Evolutionary conservation across 805 yeast species (phyloP).

Genomic region (Candida argentea): DNA sequence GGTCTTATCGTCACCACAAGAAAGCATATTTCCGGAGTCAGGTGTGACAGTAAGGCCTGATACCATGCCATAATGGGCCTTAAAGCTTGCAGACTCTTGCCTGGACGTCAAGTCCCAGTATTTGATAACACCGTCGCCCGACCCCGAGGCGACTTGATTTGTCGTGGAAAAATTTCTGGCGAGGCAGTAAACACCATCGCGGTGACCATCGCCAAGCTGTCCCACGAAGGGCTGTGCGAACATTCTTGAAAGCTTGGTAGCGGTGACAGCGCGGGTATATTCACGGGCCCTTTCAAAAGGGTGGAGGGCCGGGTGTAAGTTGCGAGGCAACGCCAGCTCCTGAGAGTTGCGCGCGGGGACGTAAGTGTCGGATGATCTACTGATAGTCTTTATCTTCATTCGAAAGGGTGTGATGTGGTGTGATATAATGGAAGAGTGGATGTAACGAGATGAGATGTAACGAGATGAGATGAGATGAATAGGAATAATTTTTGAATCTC

Average conservation of each 20-base stretch:
- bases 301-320: constrained; percentile 87
- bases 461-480: too few relatives aligned
- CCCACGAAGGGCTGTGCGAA: constrained; percentile 97
- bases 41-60: constrained; percentile 74
- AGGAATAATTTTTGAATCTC: too few relatives aligned
- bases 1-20: constrained; percentile 87
- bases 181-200: constrained; percentile 85
- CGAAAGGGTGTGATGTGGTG: too few relatives aligned
- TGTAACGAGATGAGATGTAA: too few relatives aligned
- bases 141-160: constrained; percentile 77
- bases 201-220: constrained; percentile 88
- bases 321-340: constrained; percentile 78
- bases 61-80: constrained; percentile 86
- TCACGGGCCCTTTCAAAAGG: constrained; percentile 97
- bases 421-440: too few relatives aligned
- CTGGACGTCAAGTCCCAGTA: constrained; percentile 86
- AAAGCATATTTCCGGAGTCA: constrained; percentile 42
- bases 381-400: constrained; percentile 84
- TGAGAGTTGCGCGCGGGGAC: constrained; percentile 89
- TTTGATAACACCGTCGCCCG: constrained; percentile 92
- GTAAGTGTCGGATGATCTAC: constrained; percentile 83
- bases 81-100: constrained; percentile 63
- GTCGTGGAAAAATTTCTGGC: constrained; percentile 68
- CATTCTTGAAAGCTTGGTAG: constrained; percentile 91
- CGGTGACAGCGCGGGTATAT: constrained; percentile 87